Conservation (phyloP, 306 rosid genomes). For the Datisca glomerata region DNA sequence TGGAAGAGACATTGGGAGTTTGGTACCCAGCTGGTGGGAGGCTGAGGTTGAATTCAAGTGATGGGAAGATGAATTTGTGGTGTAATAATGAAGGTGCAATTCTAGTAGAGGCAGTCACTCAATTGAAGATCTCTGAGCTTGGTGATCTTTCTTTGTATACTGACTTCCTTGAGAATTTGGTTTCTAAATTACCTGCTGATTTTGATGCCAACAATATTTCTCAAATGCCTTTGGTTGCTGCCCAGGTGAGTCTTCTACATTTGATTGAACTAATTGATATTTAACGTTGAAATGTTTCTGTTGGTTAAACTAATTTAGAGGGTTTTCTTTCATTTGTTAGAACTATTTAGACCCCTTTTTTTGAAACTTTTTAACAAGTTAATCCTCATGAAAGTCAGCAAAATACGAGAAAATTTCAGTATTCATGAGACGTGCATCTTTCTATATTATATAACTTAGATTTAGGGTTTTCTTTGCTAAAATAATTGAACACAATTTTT, state of each 20-base stretch:
- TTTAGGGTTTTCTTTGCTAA: too few species aligned
- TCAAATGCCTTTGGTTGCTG: conserved; percentile 61
- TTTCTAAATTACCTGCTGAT: conserved; percentile 42
- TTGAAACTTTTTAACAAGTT: too few species aligned
- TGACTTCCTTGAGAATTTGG: conserved; percentile 47
- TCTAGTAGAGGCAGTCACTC: conserved; percentile 35
- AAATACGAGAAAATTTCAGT: too few species aligned
- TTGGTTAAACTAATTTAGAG: too few species aligned
- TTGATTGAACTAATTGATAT: too few species aligned
- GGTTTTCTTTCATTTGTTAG: too few species aligned
- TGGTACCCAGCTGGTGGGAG: conserved; percentile 73
- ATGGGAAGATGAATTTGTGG: conserved; percentile 49
- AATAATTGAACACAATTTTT: too few species aligned
- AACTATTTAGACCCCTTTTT: too few species aligned
- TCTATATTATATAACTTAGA: too few species aligned
- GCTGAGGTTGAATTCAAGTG: conserved; percentile 24
- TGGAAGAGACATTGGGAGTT: conserved; percentile 45
- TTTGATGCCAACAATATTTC: conserved; percentile 45
- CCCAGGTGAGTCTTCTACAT: conserved; percentile 39
- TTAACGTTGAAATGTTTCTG: too few species aligned
- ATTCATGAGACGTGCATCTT: too few species aligned
- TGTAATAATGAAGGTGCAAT: conserved; percentile 64
- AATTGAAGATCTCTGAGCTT: conserved; percentile 30
- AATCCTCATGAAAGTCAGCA: too few species aligned
- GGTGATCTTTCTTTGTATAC: conserved; percentile 55